A percentile compares a stretch with the other conserved stretches of the same genome.
phyloP scores from a whole-genome alignment of 228 moss, liverwort and hornwort species.

The Sphagnum magellanicum region DNA sequence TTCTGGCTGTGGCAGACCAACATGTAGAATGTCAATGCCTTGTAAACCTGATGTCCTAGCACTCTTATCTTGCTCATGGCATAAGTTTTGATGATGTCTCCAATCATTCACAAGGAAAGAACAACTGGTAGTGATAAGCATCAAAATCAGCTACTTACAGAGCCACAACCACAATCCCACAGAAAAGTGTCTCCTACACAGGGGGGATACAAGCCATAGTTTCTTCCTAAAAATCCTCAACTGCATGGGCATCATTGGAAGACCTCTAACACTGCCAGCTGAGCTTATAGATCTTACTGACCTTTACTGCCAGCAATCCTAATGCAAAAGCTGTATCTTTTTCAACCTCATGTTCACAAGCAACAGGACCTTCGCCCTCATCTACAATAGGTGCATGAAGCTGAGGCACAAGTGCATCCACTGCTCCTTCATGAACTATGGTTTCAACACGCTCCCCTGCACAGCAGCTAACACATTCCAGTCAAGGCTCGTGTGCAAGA shows the following conservation, averaged over 20 bases:
- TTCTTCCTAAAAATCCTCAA: background rate
- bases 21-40: background rate
- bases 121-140: too few relatives aligned
- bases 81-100: too few relatives aligned
- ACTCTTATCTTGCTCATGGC: too few relatives aligned
- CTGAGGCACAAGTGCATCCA: conserved; percentile 88
- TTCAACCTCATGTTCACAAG: conserved; percentile 95
- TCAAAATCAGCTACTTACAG: too few relatives aligned
- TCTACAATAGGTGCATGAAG: conserved; percentile 64
- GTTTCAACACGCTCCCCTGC: conserved; percentile 95
- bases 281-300: conserved; percentile 23
- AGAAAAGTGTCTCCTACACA: too few relatives aligned
- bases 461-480: too few relatives aligned
- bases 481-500: too few relatives aligned
- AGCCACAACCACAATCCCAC: too few relatives aligned
- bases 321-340: conserved; percentile 97
- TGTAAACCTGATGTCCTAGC: too few relatives aligned
- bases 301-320: conserved; percentile 95
- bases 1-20: conserved; percentile 66
- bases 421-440: conserved; percentile 95
- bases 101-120: too few relatives aligned
- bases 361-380: conserved; percentile 67
- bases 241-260: background rate
- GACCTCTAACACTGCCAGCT: background rate
- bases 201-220: too few relatives aligned